Conservation (phyloP, 164 flowering plant species). For the Tetracentron sinense region DNA sequence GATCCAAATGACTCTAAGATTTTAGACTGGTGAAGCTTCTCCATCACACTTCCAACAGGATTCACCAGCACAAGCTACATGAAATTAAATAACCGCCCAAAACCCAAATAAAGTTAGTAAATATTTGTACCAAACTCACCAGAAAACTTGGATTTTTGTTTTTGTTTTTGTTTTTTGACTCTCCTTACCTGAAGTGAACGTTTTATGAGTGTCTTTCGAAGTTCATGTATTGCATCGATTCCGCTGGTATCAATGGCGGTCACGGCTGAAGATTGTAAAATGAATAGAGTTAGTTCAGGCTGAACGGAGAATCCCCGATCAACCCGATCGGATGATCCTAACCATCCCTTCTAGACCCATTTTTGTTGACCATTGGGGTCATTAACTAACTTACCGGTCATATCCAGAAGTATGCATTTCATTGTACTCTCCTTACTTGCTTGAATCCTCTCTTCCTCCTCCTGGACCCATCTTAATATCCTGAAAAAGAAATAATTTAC, state of each 20-base stretch:
- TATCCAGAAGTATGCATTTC: slow-evolving; percentile 70
- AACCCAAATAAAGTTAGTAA: background rate
- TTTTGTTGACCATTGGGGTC: background rate
- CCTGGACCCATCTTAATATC: slow-evolving; percentile 74
- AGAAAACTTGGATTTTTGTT: background rate
- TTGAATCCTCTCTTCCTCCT: slow-evolving; percentile 76
- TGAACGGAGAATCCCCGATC: too few species aligned
- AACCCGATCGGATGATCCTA: too few species aligned
- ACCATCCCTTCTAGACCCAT: background rate
- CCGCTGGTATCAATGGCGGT: slow-evolving; percentile 94
- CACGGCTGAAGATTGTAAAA: slow-evolving; percentile 47
- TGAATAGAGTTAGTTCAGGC: background rate
- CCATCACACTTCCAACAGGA: slow-evolving; percentile 75
- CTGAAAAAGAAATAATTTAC: slow-evolving; percentile 36
- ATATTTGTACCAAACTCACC: background rate
- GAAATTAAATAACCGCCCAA: background rate
- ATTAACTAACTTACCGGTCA: slow-evolving; percentile 54
- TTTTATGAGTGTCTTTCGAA: slow-evolving; percentile 56
- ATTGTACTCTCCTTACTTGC: slow-evolving; percentile 38
- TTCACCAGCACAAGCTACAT: slow-evolving; percentile 47
- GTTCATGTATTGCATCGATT: slow-evolving; percentile 52
- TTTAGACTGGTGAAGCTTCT: slow-evolving; percentile 60
- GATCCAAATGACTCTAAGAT: slow-evolving; percentile 43
- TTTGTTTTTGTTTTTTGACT: too few species aligned
- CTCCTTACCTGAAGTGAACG: slow-evolving; percentile 56